These are phyloP conservation scores for Chaetomium globosum DNA, from an alignment of 2,329 filamentous ascomycete species.

Conservation along the genomic window DNA sequence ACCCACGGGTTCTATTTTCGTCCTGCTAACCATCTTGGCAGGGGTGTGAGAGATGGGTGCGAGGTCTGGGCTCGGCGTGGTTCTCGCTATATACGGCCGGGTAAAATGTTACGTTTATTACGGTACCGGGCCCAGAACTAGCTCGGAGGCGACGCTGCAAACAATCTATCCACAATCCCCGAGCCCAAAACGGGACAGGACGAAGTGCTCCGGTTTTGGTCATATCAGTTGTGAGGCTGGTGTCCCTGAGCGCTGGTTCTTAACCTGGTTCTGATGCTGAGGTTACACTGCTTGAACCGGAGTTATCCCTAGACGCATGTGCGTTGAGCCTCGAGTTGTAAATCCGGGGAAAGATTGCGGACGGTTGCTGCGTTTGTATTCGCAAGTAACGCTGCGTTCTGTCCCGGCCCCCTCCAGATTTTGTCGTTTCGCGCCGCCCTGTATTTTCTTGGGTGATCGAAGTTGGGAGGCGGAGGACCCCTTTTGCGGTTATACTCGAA, in stretches of 20 bases:
- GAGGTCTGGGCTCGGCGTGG: conserved; percentile 7
- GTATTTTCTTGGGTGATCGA: too few relatives aligned
- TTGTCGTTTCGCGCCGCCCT: too few relatives aligned
- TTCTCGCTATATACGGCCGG: conserved; percentile 14
- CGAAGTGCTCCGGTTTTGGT: conserved; percentile 12
- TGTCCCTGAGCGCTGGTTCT: not conserved
- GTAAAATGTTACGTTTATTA: conserved; percentile 25
- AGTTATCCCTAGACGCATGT: not conserved
- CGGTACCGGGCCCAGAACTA: conserved; percentile 26
- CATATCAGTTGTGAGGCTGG: not conserved
- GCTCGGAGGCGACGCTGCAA: conserved; percentile 9
- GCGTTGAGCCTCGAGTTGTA: not conserved
- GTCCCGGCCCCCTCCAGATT: not conserved
- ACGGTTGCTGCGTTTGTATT: not conserved
- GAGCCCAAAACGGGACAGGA: conserved; percentile 20
- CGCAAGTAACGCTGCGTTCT: not conserved
- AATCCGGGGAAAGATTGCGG: not conserved
- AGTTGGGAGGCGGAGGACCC: not conserved
- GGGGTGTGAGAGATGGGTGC: conserved; percentile 6
- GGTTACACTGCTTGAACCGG: not conserved
- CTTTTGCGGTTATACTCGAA: too few relatives aligned
- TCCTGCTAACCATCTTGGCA: conserved; percentile 18
- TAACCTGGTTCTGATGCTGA: not conserved
- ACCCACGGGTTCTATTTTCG: conserved; percentile 20
- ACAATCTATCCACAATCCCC: not conserved